These are phyloP conservation scores for Hypoxylon sp. DNA, from an alignment of 2,329 filamentous ascomycete genomes.

Conservation along the genomic window DNA sequence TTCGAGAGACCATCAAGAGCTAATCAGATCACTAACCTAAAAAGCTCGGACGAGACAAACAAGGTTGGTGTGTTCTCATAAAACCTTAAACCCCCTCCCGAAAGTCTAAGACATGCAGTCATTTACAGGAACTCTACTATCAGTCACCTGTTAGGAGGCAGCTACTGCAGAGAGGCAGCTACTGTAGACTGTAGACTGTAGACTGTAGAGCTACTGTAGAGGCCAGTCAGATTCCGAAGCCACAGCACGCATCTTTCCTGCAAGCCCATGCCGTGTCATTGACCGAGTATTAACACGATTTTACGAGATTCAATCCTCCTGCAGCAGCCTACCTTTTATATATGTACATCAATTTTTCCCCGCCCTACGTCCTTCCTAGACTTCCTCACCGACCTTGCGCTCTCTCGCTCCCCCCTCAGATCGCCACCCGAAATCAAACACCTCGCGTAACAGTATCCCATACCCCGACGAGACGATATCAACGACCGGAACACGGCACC, in stretches of 20 bases:
- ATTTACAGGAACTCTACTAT: slow-evolving; percentile 17
- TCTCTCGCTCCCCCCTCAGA: background rate
- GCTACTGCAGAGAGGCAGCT: slow-evolving; percentile 4
- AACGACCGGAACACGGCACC: slow-evolving; percentile 33
- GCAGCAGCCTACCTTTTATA: background rate
- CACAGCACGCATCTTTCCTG: slow-evolving; percentile 20
- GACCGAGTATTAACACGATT: slow-evolving; percentile 6
- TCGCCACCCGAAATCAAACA: slow-evolving; percentile 5
- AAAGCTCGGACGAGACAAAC: slow-evolving; percentile 3
- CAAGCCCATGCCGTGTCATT: slow-evolving; percentile 20
- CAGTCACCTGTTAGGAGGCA: slow-evolving; percentile 15
- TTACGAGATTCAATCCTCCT: background rate
- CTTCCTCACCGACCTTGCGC: slow-evolving; percentile 22
- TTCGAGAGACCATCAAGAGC: background rate
- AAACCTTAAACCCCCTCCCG: slow-evolving; percentile 10
- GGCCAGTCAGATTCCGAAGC: slow-evolving; percentile 31
- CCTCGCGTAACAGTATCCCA: slow-evolving; percentile 4
- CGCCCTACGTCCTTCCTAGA: slow-evolving; percentile 16
- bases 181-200: too few species aligned
- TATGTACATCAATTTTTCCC: slow-evolving; percentile 2
- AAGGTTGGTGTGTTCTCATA: slow-evolving; percentile 4
- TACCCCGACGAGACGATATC: slow-evolving; percentile 6
- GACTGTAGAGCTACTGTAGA: too few species aligned
- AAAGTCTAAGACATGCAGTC: slow-evolving; percentile 27
- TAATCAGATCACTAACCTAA: slow-evolving; percentile 9